Percentiles rank a stretch among this genome's conserved stretches.
phyloP scores from a whole-genome alignment of 192 early-diverging fungal species.

The Coemansia sp. region DNA sequence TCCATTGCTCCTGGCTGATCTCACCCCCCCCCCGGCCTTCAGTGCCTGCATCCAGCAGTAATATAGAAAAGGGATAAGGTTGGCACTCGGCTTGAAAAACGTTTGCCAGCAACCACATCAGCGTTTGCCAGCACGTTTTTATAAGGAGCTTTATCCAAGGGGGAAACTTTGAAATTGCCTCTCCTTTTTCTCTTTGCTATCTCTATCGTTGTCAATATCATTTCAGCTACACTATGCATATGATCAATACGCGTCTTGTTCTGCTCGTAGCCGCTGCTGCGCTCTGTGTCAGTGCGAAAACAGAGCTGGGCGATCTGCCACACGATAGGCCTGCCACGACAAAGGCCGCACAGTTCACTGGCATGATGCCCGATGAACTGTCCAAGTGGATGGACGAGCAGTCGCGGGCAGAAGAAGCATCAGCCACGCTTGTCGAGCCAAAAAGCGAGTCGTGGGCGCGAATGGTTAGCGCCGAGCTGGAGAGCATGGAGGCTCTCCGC shows the following conservation, averaged over 20 bases:
- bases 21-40: not conserved
- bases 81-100: not conserved
- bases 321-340: not conserved
- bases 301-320: not conserved
- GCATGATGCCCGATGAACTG: conserved; percentile 44
- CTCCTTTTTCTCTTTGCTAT: not conserved
- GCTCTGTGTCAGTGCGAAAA: not conserved
- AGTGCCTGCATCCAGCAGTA: not conserved
- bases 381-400: conserved; percentile 27
- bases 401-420: conserved; percentile 9
- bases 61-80: not conserved
- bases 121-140: not conserved
- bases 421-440: conserved; percentile 5
- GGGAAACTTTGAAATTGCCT: not conserved
- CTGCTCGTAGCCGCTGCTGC: not conserved
- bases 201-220: not conserved
- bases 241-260: not conserved
- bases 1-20: not conserved
- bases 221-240: not conserved
- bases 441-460: conserved; percentile 2
- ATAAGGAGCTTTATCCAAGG: not conserved
- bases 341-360: conserved; percentile 21
- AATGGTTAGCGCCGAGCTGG: conserved; percentile 6
- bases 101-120: not conserved
- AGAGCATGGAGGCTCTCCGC: conserved; percentile 28